Evolutionary conservation across 306 rosid genomes (phyloP), one percentile per base, ranked within the genome.

Genomic region (Potentilla sterilis): DNA sequence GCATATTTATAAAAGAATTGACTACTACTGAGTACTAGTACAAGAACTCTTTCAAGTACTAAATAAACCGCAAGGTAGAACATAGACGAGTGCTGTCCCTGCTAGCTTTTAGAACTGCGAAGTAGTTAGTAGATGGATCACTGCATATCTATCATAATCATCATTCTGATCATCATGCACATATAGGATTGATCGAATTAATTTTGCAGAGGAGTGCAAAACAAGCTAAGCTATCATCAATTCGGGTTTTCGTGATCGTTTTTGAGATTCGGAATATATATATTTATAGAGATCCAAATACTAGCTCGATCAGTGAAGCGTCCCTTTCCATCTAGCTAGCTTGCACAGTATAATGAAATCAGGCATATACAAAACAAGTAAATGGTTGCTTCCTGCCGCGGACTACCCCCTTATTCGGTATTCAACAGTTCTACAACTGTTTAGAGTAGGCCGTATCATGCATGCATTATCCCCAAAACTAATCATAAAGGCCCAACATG

Each of bases 371-470:
- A 38, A 37, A 62, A 64, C 11, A 8, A 37, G 42, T 35, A 37
- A 37, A 64, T 16, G 69, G 69, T 64, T 64, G 46, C 69, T 64
- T 64, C 24, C 69, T 64, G 46, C 69, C 24, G 16, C 3, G 69
- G 69, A 35, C 46, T 64, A 64, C n/a, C 46, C 41, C 51, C 69
- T 7, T 64, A 7, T 35, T 64, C 16, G 21, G 46, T 64, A 64
- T 9, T 6, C 22, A 64, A 37, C 69, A 64, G 46, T 37, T 44
- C 24, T 16, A 6, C 9, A 35, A 18, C 46, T 64, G 24, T 64
- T 37, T 38, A 9, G 7, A 61, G 12, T 6, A 64, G 69, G 15
- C 24, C 69, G 21, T 18, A 7, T 38, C 69, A 18, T 16, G 28
- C 1, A 28, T 28, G 28, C 1, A 28, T 28, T 64, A 37, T 21